Evolutionary conservation across 2,329 filamentous ascomycete species (phyloP), one percentile per base, ranked within the genome.

Genomic region (Coniochaeta hoffmannii): DNA sequence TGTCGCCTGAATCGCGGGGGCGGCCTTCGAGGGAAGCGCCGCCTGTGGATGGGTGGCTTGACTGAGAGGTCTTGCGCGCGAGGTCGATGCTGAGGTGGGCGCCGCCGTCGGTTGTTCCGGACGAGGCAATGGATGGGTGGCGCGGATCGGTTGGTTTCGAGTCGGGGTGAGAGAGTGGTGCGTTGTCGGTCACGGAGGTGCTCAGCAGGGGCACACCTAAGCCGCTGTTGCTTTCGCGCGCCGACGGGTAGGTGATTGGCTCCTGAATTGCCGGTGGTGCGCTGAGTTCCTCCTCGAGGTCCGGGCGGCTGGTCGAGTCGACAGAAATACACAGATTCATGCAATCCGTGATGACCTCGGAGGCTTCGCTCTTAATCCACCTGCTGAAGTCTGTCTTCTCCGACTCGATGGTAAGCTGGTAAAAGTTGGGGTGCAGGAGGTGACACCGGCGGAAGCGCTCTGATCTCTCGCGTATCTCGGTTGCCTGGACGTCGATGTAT

Each of bases 341-440:
- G 61, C 90, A 94, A 61, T 90, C 85, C 2, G 88, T 87, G 1
- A 92, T 86, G 1, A 94, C 85, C 67, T 93, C 89, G 1, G 88
- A 83, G 8, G 89, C 84, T 60, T 92, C 88, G 62, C 86, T 88
- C 62, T 88, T 90, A 63, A 90, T 81, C 87, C 87, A 94, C 53
- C 89, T 83, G 41, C 86, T 85, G 58, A 83, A 79, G 63, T 94
- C 89, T 0, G 79, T 85, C 65, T 91, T 82, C 67, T 94, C 89
- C 2, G 89, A 88, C 59, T 94, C 89, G 50, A 89, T 79, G 0
- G 89, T 93, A 46, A 89, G 77, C 35, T 80, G 86, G 66, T 89
- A 92, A 68, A 94, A 93, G 68, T 92, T 92, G n/a, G 89, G 86
- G 66, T 94, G 89, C 15, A 94, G 72, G 6, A 90, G 70, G 69